Evolutionary conservation across 768 basidiomycete genomes (phyloP), one percentile per base, ranked within the genome.

Genomic region (Amanita brunnescens): DNA sequence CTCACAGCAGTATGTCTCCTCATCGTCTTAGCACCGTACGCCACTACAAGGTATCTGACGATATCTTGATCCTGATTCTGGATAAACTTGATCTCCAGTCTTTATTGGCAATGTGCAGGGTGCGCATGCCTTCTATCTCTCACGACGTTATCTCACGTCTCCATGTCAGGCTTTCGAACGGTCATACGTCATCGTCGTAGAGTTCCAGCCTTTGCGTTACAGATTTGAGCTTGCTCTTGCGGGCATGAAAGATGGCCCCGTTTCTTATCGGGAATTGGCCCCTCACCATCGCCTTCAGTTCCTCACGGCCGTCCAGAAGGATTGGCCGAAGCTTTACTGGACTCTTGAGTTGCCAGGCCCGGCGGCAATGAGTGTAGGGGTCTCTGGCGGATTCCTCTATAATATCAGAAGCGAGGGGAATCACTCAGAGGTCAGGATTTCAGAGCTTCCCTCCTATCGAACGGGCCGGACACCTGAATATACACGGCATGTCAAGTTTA

Each of bases 191-290:
- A 67, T 76, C 38, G 71, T 73, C 37, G 71, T 71, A 70, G 70
- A 71, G 33, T 72, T 71, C 58, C 70, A 75, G 43, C 68, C 69
- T 20, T 71, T 80, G 53, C 70, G 69, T 26, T 80, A 80, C 61
- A 70, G 67, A 42, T 71, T 71, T 56, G 77, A 78, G 55, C 65
- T 80, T 24, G 76, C 72, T 14, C 46, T 72, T 18, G 62, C 71
- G 51, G 77, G 76, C 35, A 77, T 78, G 76, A 69, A 69, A 56
- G 76, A 78, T 58, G 78, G 78, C 5, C 66, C 70, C 16, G 69
- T 67, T 32, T 62, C 73, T 26, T 63, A 70, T 54, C 61, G 66
- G 32, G 62, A 62, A 33, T 65, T 67, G 13, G 64, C 74, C 9
- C 67, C 71, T 32, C 57, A 67, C 37, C 61, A 64, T 39, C 76